These are phyloP conservation scores for Leccinum subgranulosum DNA, from an alignment of 768 basidiomycete species.

Conservation along the genomic window DNA sequence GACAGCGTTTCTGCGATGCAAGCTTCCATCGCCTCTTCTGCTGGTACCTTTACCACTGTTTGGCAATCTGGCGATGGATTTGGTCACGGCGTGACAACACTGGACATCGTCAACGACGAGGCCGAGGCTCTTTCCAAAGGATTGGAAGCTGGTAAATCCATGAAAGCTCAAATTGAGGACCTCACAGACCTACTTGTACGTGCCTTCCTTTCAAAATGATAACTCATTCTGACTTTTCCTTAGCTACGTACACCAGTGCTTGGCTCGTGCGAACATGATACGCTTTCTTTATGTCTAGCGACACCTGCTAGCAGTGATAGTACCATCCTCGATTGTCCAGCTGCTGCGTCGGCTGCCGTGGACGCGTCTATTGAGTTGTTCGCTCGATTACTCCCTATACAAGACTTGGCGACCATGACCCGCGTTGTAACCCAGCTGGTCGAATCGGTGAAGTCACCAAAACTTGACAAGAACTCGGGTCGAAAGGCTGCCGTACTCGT, in stretches of 20 bases:
- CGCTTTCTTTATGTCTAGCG: constrained; percentile 64
- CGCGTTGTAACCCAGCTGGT: constrained; percentile 57
- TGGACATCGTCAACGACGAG: constrained; percentile 50
- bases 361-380: constrained; percentile 91
- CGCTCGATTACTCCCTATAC: constrained; percentile 70
- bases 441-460: constrained; percentile 67
- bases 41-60: constrained; percentile 78
- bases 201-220: background rate
- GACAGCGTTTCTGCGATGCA: constrained; percentile 84
- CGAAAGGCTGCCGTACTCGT: constrained; percentile 80
- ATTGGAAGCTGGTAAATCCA: constrained; percentile 41
- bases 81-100: constrained; percentile 83
- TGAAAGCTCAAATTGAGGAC: constrained; percentile 78
- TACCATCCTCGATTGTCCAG: constrained; percentile 57
- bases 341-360: constrained; percentile 78
- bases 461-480: constrained; percentile 84
- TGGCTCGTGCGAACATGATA: constrained; percentile 84
- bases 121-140: constrained; percentile 23
- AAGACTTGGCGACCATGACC: constrained; percentile 59
- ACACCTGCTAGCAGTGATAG: constrained; percentile 43
- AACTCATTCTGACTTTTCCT: background rate
- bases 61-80: constrained; percentile 90
- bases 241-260: constrained; percentile 66
- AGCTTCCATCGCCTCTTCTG: constrained; percentile 84
- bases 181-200: constrained; percentile 75